phyloP scores from a whole-genome alignment of 2,329 filamentous ascomycete genomes.

The Curvularia verruculosa region DNA sequence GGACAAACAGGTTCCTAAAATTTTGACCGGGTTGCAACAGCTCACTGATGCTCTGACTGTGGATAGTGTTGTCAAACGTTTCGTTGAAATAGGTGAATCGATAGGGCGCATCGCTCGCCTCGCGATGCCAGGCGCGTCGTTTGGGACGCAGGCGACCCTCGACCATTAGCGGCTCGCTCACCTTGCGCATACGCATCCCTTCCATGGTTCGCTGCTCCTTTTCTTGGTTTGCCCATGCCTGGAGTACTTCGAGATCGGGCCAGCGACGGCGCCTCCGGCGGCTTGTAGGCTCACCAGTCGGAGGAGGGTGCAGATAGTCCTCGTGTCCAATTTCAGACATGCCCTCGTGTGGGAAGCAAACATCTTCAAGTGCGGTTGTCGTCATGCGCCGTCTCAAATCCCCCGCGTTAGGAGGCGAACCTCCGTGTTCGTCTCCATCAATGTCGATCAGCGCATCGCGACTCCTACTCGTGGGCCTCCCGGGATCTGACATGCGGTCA shows the following conservation, averaged over 20 bases:
- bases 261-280: slow-evolving; percentile 67
- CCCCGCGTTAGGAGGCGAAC: slow-evolving; percentile 32
- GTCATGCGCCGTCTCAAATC: slow-evolving; percentile 47
- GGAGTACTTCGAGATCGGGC: slow-evolving; percentile 83
- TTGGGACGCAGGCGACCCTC: slow-evolving; percentile 86
- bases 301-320: slow-evolving; percentile 63
- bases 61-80: slow-evolving; percentile 92
- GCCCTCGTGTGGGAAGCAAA: slow-evolving; percentile 84
- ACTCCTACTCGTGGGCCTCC: slow-evolving; percentile 26
- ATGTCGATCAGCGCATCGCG: slow-evolving; percentile 60
- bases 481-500: slow-evolving; percentile 30
- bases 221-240: slow-evolving; percentile 89
- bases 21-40: slow-evolving; percentile 82
- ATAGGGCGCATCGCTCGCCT: slow-evolving; percentile 89
- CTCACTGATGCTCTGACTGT: slow-evolving; percentile 93
- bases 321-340: slow-evolving; percentile 84
- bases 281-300: slow-evolving; percentile 50
- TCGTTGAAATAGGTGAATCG: slow-evolving; percentile 99
- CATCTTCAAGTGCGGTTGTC: slow-evolving; percentile 77
- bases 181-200: slow-evolving; percentile 83
- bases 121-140: slow-evolving; percentile 78
- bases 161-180: slow-evolving; percentile 91
- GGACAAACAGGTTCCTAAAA: slow-evolving; percentile 88
- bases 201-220: slow-evolving; percentile 82
- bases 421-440: slow-evolving; percentile 60